Base-by-base conservation (phyloP, 805 yeast genomes). In the Sugiyamaella boreocaroliniensis region DNA sequence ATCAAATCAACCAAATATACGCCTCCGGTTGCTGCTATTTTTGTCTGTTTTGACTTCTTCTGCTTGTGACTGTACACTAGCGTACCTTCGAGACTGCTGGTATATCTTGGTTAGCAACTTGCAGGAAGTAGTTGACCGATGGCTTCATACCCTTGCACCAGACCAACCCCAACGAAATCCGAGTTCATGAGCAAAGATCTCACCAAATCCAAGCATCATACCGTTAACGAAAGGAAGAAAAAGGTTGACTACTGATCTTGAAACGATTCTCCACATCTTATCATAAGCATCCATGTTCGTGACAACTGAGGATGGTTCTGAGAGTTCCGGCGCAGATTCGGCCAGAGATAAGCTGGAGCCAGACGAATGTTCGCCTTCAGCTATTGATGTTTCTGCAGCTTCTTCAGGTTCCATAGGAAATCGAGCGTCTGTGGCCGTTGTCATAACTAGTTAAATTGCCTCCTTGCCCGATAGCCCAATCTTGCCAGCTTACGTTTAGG, bases 121-220 rank as follows among this genome's bases (percentile, higher is more conserved):
- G 37, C 5, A 11, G 4, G 37, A 32, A 5, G 37, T 11, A 10
- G 3, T 32, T 9, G 11, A 16, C 29, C 26, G 3, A 6, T 22
- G 26, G 6, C 26, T 22, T 22, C 43, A 34, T 43, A 81, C 89
- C 63, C 76, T 77, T 12, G 89, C 89, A 5, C 85, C 89, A 19
- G 74, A 64, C 86, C 93, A 86, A 45, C 87, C 82, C 70, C 80
- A 83, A 47, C 76, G 75, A 72, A 87, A 86, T 5, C 96, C 95
- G 42, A 92, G 70, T 63, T 92, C 97, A 66, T 90, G 97, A 8
- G 98, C 98, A 54, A 88, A 72, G 18, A 92, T 82, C 71, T 92
- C 98, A 1, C 98, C 98, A 66, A 92, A 89, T 0, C 98, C 98
- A 48, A 92, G 77, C 96, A 90, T 90, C 69, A 92, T 73, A 8